Evolutionary conservation across 2,329 filamentous ascomycete genomes (phyloP), one percentile per base, ranked within the genome.

Genomic region (Venturia effusa): DNA sequence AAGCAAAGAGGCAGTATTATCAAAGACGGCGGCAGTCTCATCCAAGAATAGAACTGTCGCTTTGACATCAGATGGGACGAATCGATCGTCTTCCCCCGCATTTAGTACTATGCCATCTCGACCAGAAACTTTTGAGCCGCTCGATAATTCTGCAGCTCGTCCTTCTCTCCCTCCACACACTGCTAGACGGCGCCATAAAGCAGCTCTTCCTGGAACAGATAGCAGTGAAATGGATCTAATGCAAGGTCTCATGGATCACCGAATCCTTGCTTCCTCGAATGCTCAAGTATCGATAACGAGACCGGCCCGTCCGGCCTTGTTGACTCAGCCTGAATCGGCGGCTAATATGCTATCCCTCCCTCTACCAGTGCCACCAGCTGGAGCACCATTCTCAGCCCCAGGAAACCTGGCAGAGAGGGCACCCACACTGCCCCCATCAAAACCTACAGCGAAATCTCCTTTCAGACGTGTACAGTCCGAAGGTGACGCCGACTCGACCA

Each of bases 161-260:
- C 19, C 51, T 43, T 6, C 61, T 65, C 22, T 57, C 11, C 51
- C 43, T 41, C 22, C 59, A 8, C 24, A 22, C 3, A 61, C 17
- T 22, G 30, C 37, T 11, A 61, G 39, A 37, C 48, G 61, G 34
- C 41, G 19, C 39, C 54, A 55, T 30, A 40, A 5, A 41, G 27
- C 32, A 34, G 68, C 67, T 61, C 66, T 63, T 41, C 17, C 41
- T 15, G 67, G 57, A 63, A 59, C n/a, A n/a, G n/a, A n/a, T n/a
- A n/a, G 39, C 43, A 63, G 22, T 51, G 70, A 72, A 41, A 70
- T 70, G 64, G 69, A 71, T 55, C 22, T 69, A 5, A 61, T 71
- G 4, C 68, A 71, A 66, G 68, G 71, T 3, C 48, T 71, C 34
- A 68, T 74, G 68, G 71, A 74, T 64, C 68, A 72, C 57, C 37